Percentiles rank a stretch among this genome's conserved stretches.
These are phyloP conservation scores for Lipomyces lipofer DNA, from an alignment of 805 yeast species.

Conservation along the genomic window DNA sequence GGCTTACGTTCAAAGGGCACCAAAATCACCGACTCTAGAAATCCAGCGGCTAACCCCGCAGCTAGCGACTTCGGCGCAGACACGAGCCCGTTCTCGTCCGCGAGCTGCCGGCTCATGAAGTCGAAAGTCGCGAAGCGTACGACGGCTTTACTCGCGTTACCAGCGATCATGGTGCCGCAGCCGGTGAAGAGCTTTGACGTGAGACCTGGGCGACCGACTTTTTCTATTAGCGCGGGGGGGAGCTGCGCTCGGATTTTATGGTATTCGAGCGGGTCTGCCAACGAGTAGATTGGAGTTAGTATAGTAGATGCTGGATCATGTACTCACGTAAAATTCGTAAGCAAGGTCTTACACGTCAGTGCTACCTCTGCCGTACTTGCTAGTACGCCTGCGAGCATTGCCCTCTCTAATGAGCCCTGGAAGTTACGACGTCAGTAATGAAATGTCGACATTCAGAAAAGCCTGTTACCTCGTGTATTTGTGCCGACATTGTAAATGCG, in stretches of 20 bases:
- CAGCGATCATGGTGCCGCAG: slow-evolving; percentile 71
- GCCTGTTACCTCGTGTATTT: no score
- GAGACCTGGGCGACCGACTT: slow-evolving; percentile 22
- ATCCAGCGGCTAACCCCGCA: slow-evolving; percentile 83
- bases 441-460: no score
- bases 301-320: neutral
- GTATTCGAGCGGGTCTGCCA: slow-evolving; percentile 46
- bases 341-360: slow-evolving; percentile 42
- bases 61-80: slow-evolving; percentile 75
- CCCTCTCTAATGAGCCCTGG: slow-evolving; percentile 13
- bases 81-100: slow-evolving; percentile 55
- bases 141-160: slow-evolving; percentile 70
- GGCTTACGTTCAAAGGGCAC: slow-evolving; percentile 77
- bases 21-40: slow-evolving; percentile 75
- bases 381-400: slow-evolving; percentile 39
- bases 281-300: slow-evolving; percentile 14
- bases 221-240: slow-evolving; percentile 33
- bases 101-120: slow-evolving; percentile 67
- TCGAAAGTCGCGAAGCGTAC: slow-evolving; percentile 76
- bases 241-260: slow-evolving; percentile 43
- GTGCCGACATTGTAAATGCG: no score
- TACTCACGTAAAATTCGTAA: neutral
- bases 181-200: slow-evolving; percentile 50
- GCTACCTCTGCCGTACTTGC: slow-evolving; percentile 43
- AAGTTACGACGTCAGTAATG: no score